Evolutionary conservation across 805 yeast genomes (phyloP), one percentile per base, ranked within the genome.

Genomic region (Saturnispora kantuleensis): DNA sequence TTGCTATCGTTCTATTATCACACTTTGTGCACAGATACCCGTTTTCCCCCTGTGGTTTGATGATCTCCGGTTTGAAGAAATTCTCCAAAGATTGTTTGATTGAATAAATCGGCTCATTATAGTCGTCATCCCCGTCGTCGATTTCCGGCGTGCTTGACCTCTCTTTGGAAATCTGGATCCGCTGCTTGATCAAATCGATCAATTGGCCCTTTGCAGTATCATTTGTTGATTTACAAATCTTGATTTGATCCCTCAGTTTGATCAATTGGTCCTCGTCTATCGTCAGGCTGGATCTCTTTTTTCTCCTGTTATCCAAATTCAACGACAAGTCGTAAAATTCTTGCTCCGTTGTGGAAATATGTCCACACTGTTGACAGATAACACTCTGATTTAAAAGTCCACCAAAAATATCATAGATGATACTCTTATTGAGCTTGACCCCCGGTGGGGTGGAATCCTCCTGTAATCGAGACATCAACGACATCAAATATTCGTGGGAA

Each of bases 401-500:
- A 31, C 97, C 98, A 66, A 93, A 93, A 17, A 93, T 85, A 58
- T 90, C 96, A 63, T 90, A 88, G 13, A 93, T 69, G 31, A 90
- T 79, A 45, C 94, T 82, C 51, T 81, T 73, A 52, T 83, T 84
- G 56, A 89, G 68, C 58, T 89, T 89, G 39, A 68, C 73, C n/a
- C 96, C 96, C 57, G 76, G 81, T 32, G 97, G 97, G 1, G 93
- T 87, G 10, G 86, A 74, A 59, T 89, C 97, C 58, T 89, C 97
- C 64, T 89, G 97, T 42, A 89, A 65, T 42, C 96, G 67, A 7
- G 90, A 77, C 72, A 89, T 73, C 49, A 89, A 68, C 10, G 95
- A 85, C 97, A 89, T 89, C 61, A 83, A 86, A 65, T 89, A 93
- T 64, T 93, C 98, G 64, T 93, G 98, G 0, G 96, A 84, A 64